These are phyloP conservation scores for Carex myosuroides DNA, from an alignment of 176 grass and related monocot species.

Conservation along the genomic window DNA sequence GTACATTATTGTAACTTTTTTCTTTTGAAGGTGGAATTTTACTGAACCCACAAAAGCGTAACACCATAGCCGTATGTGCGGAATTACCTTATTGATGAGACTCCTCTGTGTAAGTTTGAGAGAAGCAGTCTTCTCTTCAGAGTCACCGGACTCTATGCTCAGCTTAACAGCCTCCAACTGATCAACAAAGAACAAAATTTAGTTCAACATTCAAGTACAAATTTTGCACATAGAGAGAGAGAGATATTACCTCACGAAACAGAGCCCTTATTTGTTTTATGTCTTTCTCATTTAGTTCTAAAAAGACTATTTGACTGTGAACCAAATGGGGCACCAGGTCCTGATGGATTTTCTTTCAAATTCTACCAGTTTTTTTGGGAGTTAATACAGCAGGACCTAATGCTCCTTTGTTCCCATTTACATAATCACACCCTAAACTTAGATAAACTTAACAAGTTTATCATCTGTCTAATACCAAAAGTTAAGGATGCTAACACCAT, in stretches of 20 bases:
- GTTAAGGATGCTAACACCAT: too few species aligned
- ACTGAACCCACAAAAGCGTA: background rate
- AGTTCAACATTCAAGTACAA: slow-evolving; percentile 13
- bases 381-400: too few species aligned
- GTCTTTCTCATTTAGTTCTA: slow-evolving; percentile 86
- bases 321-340: too few species aligned
- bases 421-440: too few species aligned
- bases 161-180: slow-evolving; percentile 74
- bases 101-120: slow-evolving; percentile 68
- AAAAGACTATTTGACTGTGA: too few species aligned
- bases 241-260: slow-evolving; percentile 51
- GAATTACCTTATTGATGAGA: slow-evolving; percentile 77
- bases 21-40: background rate
- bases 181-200: slow-evolving; percentile 17
- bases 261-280: slow-evolving; percentile 60
- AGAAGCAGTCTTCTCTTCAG: slow-evolving; percentile 54
- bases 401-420: too few species aligned
- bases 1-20: background rate
- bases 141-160: slow-evolving; percentile 54
- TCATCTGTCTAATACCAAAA: too few species aligned
- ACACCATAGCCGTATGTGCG: background rate
- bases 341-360: too few species aligned
- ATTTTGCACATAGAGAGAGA: background rate
- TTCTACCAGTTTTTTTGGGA: too few species aligned
- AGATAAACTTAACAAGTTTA: too few species aligned